These are phyloP conservation scores for Metroxylon sagu DNA, from an alignment of 176 grass and related monocot species.

Conservation along the genomic window DNA sequence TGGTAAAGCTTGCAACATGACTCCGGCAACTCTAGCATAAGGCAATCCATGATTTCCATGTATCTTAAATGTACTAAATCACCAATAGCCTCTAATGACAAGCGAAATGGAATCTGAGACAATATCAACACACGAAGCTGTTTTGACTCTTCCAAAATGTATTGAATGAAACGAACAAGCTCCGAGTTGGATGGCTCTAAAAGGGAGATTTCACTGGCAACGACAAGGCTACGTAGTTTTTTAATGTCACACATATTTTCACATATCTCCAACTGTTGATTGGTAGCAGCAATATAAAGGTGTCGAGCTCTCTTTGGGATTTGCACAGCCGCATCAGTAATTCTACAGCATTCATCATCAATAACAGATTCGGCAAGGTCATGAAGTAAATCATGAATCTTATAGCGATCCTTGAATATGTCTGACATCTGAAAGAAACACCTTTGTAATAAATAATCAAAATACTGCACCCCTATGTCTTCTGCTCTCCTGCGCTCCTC, in stretches of 20 bases:
- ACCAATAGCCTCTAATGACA: too few relatives aligned
- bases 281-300: too few relatives aligned
- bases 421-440: constrained; percentile 27
- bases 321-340: too few relatives aligned
- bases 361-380: constrained; percentile 34
- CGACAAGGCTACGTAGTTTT: constrained; percentile 41
- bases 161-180: constrained; percentile 15
- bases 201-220: too few relatives aligned
- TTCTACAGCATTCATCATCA: constrained; percentile 28
- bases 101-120: too few relatives aligned
- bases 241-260: too few relatives aligned
- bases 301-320: too few relatives aligned
- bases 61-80: constrained; percentile 46
- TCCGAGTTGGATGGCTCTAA: not conserved
- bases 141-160: too few relatives aligned
- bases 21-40: constrained; percentile 8
- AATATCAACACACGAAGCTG: too few relatives aligned
- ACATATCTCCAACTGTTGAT: too few relatives aligned
- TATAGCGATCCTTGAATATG: constrained; percentile 16
- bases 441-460: constrained; percentile 31
- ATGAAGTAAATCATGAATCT: constrained; percentile 47
- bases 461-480: constrained; percentile 17
- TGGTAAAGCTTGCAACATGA: too few relatives aligned
- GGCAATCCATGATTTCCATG: constrained; percentile 14
- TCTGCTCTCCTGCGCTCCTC: constrained; percentile 7